A percentile compares a stretch with the other conserved stretches of the same genome.
Evolutionary conservation across 768 basidiomycete genomes (phyloP).

Genomic region (Dacryopinax spathularia): DNA sequence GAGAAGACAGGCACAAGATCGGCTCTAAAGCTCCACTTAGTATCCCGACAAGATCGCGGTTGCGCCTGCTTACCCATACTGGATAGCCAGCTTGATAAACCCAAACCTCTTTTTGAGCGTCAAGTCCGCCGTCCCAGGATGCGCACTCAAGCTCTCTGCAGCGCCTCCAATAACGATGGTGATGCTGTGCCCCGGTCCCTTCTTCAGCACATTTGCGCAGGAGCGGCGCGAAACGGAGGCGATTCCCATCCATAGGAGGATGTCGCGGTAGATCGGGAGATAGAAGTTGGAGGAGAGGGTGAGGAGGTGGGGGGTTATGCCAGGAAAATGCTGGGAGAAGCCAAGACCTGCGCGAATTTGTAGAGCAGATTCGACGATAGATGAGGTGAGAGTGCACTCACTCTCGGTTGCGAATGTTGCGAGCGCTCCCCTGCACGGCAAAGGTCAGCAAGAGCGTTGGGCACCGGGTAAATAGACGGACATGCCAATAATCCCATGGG

Average conservation of each 20-base stretch:
- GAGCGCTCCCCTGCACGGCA: conserved; percentile 59
- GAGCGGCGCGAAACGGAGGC: conserved; percentile 84
- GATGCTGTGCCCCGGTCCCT: conserved; percentile 50
- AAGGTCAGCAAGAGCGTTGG: neutral
- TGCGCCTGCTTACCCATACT: conserved; percentile 48
- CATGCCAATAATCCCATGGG: conserved; percentile 99
- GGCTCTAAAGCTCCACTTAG: conserved; percentile 39
- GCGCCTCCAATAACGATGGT: conserved; percentile 96
- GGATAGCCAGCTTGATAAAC: conserved; percentile 89
- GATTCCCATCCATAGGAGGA: conserved; percentile 73
- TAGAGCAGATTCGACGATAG: neutral
- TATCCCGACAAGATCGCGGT: neutral
- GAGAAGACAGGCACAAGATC: conserved; percentile 95
- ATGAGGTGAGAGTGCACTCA: conserved; percentile 18
- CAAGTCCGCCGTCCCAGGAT: conserved; percentile 83
- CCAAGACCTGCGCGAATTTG: conserved; percentile 48
- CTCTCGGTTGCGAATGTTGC: conserved; percentile 96
- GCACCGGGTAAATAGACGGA: conserved; percentile 30
- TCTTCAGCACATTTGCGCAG: conserved; percentile 70
- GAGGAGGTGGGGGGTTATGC: conserved; percentile 82
- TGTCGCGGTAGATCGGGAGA: conserved; percentile 86
- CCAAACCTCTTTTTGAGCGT: conserved; percentile 51
- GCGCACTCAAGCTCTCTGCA: conserved; percentile 83
- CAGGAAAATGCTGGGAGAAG: conserved; percentile 80
- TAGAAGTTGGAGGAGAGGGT: conserved; percentile 83